Evolutionary conservation across 768 basidiomycete species (phyloP), one percentile per base, ranked within the genome.

Genomic region (Boletus sp.): DNA sequence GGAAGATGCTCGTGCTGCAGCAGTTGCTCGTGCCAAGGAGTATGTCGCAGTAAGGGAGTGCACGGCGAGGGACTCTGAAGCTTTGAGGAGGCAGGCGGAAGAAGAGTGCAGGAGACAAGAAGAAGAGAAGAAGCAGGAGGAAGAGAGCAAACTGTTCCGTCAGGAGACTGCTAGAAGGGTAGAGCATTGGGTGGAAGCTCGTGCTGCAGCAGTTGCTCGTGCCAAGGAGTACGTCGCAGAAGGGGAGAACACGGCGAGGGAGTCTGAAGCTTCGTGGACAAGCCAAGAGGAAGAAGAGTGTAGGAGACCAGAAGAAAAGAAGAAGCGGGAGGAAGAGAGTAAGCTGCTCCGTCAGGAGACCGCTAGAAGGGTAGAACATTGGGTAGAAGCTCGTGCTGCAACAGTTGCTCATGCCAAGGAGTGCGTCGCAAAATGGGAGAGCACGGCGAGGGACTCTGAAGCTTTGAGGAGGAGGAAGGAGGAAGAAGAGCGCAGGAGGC

Each of bases 201-300:
- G n/a, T n/a, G n/a, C n/a, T n/a, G n/a, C n/a, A n/a, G n/a, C n/a
- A n/a, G n/a, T n/a, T n/a, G n/a, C n/a, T n/a, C n/a, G n/a, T n/a
- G n/a, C n/a, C n/a, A n/a, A n/a, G n/a, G 23, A 25, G 33, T 33
- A 33, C 33, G 13, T 14, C 5, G n/a, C 37, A 38, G 14, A 25
- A 25, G 25, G 19, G 41, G 21, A 42, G 41, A 15, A 8, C 25
- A 17, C 15, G 14, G 23, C 42, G 17, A 5, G 7, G 42, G 9
- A 42, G 3, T 17, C 23, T 4, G 23, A 25, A 25, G 23, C 23
- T 25, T 25, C 4, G 41, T 65, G 61, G 15, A 64, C 61, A 25
- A 66, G 35, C 34, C 39, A 45, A 9, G 49, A 52, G 33, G 48
- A 58, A 33, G 49, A 38, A 14, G 38, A 17, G 8, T 9, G 8